These are phyloP conservation scores for Cryphonectria radicalis DNA, from an alignment of 2,329 filamentous ascomycete species.

Conservation along the genomic window DNA sequence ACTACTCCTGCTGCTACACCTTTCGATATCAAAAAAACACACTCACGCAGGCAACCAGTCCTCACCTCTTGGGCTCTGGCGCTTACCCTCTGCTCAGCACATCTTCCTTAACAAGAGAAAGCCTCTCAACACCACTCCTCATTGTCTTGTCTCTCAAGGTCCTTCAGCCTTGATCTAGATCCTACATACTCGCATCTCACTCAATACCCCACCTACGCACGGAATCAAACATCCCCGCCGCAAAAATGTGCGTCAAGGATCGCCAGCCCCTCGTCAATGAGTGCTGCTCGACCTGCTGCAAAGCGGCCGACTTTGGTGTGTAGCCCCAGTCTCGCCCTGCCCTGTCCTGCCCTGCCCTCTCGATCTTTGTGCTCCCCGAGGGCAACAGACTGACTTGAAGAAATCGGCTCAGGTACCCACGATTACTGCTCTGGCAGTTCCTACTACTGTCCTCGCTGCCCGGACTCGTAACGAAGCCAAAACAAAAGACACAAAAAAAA, in stretches of 20 bases:
- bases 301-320: constrained; percentile 50
- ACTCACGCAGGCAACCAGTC: not conserved
- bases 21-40: not conserved
- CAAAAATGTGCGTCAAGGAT: constrained; percentile 48
- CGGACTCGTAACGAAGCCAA: constrained; percentile 37
- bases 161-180: not conserved
- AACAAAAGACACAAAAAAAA: too few species aligned
- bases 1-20: not conserved
- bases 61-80: not conserved
- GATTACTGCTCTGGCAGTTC: constrained; percentile 50
- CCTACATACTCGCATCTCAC: not conserved
- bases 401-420: constrained; percentile 41
- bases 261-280: constrained; percentile 50
- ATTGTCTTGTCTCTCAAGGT: not conserved
- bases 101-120: not conserved
- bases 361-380: not conserved
- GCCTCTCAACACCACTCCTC: not conserved
- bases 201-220: constrained; percentile 12
- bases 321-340: not conserved
- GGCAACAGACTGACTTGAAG: not conserved
- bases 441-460: constrained; percentile 49
- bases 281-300: constrained; percentile 59
- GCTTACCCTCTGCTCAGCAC: not conserved
- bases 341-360: too few species aligned
- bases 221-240: constrained; percentile 22